Base-by-base conservation (phyloP, 108 stramenopile genomes). In the Skeletonema costatum region DNA sequence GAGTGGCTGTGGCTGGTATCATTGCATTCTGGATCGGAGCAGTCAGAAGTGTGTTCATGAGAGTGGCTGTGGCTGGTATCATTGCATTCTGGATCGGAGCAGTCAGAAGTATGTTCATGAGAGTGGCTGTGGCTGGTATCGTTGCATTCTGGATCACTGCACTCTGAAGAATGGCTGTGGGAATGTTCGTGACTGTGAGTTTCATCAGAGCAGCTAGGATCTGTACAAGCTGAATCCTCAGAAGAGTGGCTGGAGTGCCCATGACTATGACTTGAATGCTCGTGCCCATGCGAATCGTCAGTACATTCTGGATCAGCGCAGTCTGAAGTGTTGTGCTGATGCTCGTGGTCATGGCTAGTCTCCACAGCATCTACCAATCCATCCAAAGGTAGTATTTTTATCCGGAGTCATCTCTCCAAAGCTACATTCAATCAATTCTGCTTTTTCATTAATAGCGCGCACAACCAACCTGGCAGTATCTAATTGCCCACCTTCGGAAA, bases 381-480 rank as follows among this genome's bases (percentile, higher is more conserved):
- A 32, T 41, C 7, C 71, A 56, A 35, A 29, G 53, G 53, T 17
- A 93, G 42, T n/a, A 13, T 92, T 75, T 56, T 82, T 59, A 10
- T 68, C 70, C 5, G 87, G 91, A 44, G 84, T 74, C 13, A 97
- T 78, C 33, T 83, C 78, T 4, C 96, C 97, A 64, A 84, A 90
- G 41, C 73, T 62, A 3, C 80, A 76, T 64, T 69, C 42, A 36
- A 70, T 42, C 3, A 97, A 36, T 17, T 53, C 64, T 1, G 97
- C 96, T 56, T 92, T 87, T 16, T 85, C 79, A 79, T 98, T 98
- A 35, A 98, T 78, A 19, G 79, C 66, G 29, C 68, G 41, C n/a
- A 89, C 88, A 12, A 96, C 71, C 21, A 64, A 70, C 10, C 70
- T 66, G 9, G 91, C 90, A 36, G 88, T 77, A 13, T 68, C 58